These are phyloP conservation scores for Hawksworthiomyces lignivorus DNA, from an alignment of 2,329 filamentous ascomycete species.

Conservation along the genomic window DNA sequence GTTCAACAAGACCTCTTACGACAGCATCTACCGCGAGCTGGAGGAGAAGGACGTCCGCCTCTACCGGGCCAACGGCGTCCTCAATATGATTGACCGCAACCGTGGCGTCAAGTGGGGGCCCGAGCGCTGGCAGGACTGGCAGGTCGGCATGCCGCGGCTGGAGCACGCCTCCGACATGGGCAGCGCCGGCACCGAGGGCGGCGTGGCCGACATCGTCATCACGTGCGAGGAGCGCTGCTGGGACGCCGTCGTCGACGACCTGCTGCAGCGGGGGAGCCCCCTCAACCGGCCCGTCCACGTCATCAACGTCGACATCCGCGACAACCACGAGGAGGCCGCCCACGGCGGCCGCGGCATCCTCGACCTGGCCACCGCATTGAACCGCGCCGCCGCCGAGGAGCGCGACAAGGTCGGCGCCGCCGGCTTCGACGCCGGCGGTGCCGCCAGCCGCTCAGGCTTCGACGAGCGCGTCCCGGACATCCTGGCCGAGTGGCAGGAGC, in stretches of 20 bases:
- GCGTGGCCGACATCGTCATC: constrained; percentile 87
- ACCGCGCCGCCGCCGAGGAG: constrained; percentile 72
- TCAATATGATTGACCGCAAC: constrained; percentile 95
- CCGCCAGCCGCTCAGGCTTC: constrained; percentile 65
- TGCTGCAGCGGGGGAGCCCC: constrained; percentile 75
- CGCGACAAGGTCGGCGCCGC: constrained; percentile 55
- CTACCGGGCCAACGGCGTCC: constrained; percentile 84
- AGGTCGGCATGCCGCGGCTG: constrained; percentile 72
- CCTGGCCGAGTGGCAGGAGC: constrained; percentile 85
- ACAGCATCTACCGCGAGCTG: constrained; percentile 88
- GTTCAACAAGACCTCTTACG: constrained; percentile 96
- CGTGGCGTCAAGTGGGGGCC: constrained; percentile 88
- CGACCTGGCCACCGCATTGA: constrained; percentile 79
- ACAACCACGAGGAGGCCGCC: constrained; percentile 94
- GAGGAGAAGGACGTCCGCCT: constrained; percentile 76
- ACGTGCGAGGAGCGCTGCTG: constrained; percentile 97
- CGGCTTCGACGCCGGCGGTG: constrained; percentile 63
- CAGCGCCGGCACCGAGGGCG: constrained; percentile 72
- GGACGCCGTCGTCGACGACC: constrained; percentile 93
- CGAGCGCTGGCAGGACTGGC: constrained; percentile 97
- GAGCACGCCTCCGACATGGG: constrained; percentile 72
- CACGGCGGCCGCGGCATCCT: constrained; percentile 87
- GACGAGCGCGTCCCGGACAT: constrained; percentile 92
- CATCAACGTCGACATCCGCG: constrained; percentile 96
- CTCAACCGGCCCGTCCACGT: constrained; percentile 93